Percentiles rank a stretch among this genome's conserved stretches.
These are phyloP conservation scores for Hapsidospora chrysogenum DNA, from an alignment of 495 filamentous ascomycete genomes.

Conservation along the genomic window DNA sequence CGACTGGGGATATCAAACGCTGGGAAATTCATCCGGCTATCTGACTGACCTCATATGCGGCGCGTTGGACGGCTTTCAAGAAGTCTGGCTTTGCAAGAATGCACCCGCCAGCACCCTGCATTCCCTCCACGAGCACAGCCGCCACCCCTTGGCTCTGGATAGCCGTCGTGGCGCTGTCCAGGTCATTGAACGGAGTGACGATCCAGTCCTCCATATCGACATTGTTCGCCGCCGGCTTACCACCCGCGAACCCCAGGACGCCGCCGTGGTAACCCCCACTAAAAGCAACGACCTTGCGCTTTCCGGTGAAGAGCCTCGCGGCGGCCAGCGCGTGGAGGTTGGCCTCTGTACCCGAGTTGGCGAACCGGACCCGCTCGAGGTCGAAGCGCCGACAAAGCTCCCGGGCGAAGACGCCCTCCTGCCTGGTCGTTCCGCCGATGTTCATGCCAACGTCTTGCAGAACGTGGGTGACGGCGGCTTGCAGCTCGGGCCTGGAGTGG, in stretches of 20 bases:
- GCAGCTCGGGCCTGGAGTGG: constrained; percentile 30
- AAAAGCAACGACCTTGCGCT: constrained; percentile 30
- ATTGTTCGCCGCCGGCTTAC: constrained; percentile 9
- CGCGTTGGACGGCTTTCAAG: constrained; percentile 13
- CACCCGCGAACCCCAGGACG: constrained; percentile 20
- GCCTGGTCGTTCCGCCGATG: constrained; percentile 20
- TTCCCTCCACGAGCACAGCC: constrained; percentile 40
- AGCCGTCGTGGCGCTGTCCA: constrained; percentile 14
- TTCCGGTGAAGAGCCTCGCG: constrained; percentile 21
- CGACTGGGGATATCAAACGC: background rate
- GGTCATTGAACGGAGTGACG: constrained; percentile 34
- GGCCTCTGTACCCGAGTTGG: constrained; percentile 38
- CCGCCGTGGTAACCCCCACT: constrained; percentile 39
- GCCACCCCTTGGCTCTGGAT: constrained; percentile 23
- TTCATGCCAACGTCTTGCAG: constrained; percentile 20
- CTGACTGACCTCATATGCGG: constrained; percentile 10
- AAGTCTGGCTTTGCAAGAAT: constrained; percentile 29
- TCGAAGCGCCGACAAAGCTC: constrained; percentile 24
- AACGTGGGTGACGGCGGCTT: constrained; percentile 16
- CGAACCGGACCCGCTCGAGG: constrained; percentile 28
- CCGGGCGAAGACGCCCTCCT: constrained; percentile 22
- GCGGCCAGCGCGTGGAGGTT: constrained; percentile 29
- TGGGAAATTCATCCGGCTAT: too few species aligned
- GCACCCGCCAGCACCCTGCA: constrained; percentile 40
- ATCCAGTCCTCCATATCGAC: constrained; percentile 28